These are phyloP conservation scores for Dendrostoma leiphaemia DNA, from an alignment of 2,329 filamentous ascomycete species.

Conservation along the genomic window DNA sequence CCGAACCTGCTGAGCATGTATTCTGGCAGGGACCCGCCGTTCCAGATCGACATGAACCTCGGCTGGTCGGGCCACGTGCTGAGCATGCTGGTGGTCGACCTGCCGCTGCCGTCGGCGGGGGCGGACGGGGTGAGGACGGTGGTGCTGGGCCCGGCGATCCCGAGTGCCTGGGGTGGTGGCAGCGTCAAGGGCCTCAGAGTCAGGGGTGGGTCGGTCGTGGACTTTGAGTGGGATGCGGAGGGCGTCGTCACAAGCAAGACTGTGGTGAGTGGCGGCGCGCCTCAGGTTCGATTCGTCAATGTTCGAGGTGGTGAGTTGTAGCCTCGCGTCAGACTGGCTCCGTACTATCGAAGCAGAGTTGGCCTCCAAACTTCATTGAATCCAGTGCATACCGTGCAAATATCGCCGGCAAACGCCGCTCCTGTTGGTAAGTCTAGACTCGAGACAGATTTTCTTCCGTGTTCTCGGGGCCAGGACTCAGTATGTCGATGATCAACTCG, in stretches of 20 bases:
- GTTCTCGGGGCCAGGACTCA: not conserved
- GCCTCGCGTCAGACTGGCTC: not conserved
- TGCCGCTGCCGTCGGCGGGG: slow-evolving; percentile 30
- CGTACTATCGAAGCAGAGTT: too few relatives aligned
- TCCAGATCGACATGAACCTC: slow-evolving; percentile 61
- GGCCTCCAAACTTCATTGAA: too few relatives aligned
- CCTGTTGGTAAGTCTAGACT: too few relatives aligned
- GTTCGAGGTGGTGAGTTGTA: slow-evolving; percentile 15
- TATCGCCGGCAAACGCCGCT: too few relatives aligned
- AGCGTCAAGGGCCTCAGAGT: slow-evolving; percentile 42
- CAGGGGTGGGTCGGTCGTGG: slow-evolving; percentile 40
- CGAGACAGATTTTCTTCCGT: not conserved
- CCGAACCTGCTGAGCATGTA: slow-evolving; percentile 53
- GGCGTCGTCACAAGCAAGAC: slow-evolving; percentile 30
- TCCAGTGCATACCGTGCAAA: too few relatives aligned
- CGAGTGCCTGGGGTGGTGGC: slow-evolving; percentile 40
- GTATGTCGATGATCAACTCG: not conserved
- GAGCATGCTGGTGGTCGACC: slow-evolving; percentile 50
- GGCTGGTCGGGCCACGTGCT: slow-evolving; percentile 48
- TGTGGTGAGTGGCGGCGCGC: slow-evolving; percentile 9
- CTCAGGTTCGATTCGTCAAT: slow-evolving; percentile 19
- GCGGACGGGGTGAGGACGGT: slow-evolving; percentile 30
- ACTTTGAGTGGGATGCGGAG: slow-evolving; percentile 41
- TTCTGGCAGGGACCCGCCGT: slow-evolving; percentile 40
- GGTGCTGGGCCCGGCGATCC: slow-evolving; percentile 47